phyloP scores from a whole-genome alignment of 805 yeast genomes.

The Dipodascus geniculatus region DNA sequence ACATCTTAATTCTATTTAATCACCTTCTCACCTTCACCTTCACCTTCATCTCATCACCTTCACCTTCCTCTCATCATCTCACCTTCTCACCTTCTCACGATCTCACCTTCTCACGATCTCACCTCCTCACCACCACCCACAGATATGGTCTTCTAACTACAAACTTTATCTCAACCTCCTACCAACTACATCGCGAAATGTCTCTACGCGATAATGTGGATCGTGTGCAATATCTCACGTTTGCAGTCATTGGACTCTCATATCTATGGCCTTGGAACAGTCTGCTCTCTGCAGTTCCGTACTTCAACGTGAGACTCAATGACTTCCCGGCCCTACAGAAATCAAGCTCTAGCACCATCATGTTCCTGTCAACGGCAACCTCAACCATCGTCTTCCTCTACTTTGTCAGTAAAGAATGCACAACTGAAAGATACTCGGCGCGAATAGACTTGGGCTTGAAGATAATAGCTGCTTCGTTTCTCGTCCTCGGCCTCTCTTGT shows the following conservation, averaged over 20 bases:
- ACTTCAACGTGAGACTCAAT: slow-evolving; percentile 53
- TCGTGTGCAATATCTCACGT: slow-evolving; percentile 38
- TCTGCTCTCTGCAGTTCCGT: slow-evolving; percentile 74
- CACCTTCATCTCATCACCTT: too few relatives aligned
- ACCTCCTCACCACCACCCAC: too few relatives aligned
- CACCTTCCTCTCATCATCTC: too few relatives aligned
- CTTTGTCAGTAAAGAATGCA: slow-evolving; percentile 22
- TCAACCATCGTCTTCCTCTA: slow-evolving; percentile 48
- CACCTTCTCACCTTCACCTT: too few relatives aligned
- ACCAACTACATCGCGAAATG: too few relatives aligned
- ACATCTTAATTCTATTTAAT: too few relatives aligned
- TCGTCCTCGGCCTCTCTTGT: slow-evolving; percentile 12
- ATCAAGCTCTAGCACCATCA: slow-evolving; percentile 72
- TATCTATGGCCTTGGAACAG: slow-evolving; percentile 96
- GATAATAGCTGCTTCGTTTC: slow-evolving; percentile 5
- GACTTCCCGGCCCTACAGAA: slow-evolving; percentile 26
- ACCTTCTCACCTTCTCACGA: too few relatives aligned
- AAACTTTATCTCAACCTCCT: not conserved
- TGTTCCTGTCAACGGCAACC: slow-evolving; percentile 70
- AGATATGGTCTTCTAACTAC: not conserved
- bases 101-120: too few relatives aligned
- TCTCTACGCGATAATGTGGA: too few relatives aligned
- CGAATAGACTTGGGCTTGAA: slow-evolving; percentile 12
- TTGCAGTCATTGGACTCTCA: slow-evolving; percentile 61
- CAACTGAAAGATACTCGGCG: slow-evolving; percentile 4